These are phyloP conservation scores for Tritrichomonas foetus DNA, from an alignment of 208 protist genomes.

Conservation along the genomic window DNA sequence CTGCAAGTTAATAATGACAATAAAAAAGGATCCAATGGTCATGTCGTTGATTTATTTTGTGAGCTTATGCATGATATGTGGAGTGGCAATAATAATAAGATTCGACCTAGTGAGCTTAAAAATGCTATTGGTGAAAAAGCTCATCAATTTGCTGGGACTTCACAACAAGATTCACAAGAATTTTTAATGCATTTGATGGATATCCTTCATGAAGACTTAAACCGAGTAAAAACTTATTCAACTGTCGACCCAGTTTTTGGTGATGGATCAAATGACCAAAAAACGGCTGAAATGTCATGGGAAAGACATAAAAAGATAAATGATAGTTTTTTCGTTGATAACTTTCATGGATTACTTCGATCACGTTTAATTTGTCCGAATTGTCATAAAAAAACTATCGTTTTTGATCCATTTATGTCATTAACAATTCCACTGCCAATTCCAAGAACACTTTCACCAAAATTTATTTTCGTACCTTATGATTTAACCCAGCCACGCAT, in stretches of 20 bases:
- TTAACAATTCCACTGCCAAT: constrained; percentile 50
- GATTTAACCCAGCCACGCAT: background rate
- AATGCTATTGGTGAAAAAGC: background rate
- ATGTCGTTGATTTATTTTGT: background rate
- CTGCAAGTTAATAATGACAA: background rate
- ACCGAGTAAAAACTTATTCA: background rate
- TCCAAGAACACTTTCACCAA: background rate
- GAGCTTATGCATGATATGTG: constrained; percentile 41
- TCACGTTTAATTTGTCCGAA: constrained; percentile 53
- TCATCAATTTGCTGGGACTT: background rate
- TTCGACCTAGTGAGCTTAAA: background rate
- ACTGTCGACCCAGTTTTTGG: background rate
- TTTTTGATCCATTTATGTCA: constrained; percentile 57
- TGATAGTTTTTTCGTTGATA: constrained; percentile 46
- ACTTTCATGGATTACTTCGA: constrained; percentile 52
- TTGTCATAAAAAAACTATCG: constrained; percentile 51
- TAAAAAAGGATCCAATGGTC: background rate
- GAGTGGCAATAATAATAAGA: background rate
- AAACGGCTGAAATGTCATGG: background rate
- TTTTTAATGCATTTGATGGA: background rate
- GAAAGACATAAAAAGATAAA: background rate
- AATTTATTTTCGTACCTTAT: background rate
- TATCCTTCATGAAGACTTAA: background rate
- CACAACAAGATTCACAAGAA: background rate
- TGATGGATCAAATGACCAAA: background rate